A percentile compares a stretch with the other conserved stretches of the same genome.
These are phyloP conservation scores for Mrakia gelida DNA, from an alignment of 768 basidiomycete species.

Conservation along the genomic window DNA sequence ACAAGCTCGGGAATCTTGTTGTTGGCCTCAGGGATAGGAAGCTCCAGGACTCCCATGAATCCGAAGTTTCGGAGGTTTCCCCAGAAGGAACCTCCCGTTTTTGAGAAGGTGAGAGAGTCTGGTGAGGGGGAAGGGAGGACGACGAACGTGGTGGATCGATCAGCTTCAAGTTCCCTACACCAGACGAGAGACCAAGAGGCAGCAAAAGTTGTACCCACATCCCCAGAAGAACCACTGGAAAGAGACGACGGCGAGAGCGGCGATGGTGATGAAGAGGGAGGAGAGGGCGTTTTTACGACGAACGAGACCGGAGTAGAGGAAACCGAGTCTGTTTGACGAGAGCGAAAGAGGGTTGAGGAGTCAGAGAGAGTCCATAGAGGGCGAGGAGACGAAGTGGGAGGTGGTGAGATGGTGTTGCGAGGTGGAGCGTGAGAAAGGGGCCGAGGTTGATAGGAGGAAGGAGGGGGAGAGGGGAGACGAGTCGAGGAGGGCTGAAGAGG, in stretches of 20 bases:
- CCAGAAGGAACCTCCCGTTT: conserved; percentile 42
- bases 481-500: background rate
- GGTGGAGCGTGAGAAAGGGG: background rate
- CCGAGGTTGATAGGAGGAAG: background rate
- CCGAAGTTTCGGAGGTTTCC: conserved; percentile 39
- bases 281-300: conserved; percentile 57
- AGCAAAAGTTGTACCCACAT: conserved; percentile 60
- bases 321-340: conserved; percentile 39
- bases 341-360: background rate
- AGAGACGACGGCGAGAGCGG: conserved; percentile 55
- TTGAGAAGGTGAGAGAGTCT: conserved; percentile 41
- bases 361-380: background rate
- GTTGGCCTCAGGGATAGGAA: conserved; percentile 44
- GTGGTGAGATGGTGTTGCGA: no score
- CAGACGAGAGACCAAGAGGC: conserved; percentile 37
- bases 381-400: no score
- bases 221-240: conserved; percentile 47
- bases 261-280: conserved; percentile 56
- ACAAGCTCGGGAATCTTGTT: conserved; percentile 45
- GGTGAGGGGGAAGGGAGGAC: background rate
- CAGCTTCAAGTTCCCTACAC: conserved; percentile 7
- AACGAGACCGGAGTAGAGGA: conserved; percentile 75
- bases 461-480: background rate
- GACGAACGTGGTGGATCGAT: background rate
- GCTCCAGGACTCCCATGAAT: conserved; percentile 43